phyloP scores from a whole-genome alignment of 129 eudicot genomes.

The Solidago caesia region DNA sequence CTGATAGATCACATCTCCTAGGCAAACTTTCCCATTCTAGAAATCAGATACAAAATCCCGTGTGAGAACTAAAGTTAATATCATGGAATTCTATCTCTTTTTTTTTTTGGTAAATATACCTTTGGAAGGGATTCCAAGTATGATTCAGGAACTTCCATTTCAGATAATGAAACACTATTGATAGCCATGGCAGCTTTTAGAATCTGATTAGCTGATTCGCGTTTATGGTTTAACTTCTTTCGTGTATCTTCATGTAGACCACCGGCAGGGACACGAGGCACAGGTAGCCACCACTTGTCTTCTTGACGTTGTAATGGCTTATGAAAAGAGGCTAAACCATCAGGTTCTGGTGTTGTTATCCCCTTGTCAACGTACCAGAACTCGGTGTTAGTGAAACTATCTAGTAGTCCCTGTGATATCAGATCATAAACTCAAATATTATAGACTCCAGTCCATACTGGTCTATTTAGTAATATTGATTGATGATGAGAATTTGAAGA shows the following conservation, averaged over 20 bases:
- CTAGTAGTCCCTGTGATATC: constrained; percentile 68
- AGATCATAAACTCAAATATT: neutral
- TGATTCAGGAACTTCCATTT: constrained; percentile 96
- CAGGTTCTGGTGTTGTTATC: constrained; percentile 59
- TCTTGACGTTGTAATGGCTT: constrained; percentile 79
- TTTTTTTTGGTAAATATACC: constrained; percentile 43
- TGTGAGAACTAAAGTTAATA: constrained; percentile 10
- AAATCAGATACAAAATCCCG: neutral
- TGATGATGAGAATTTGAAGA: neutral
- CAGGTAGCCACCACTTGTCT: constrained; percentile 99
- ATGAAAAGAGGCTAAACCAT: constrained; percentile 65
- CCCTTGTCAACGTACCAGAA: constrained; percentile 99
- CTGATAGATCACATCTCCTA: constrained; percentile 91
- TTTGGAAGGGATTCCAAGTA: constrained; percentile 87
- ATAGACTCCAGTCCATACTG: neutral
- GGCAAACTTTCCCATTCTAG: constrained; percentile 83
- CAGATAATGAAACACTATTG: constrained; percentile 67
- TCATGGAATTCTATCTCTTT: too few relatives aligned
- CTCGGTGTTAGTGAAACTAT: constrained; percentile 74
- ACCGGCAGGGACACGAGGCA: constrained; percentile 91
- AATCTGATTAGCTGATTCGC: constrained; percentile 86
- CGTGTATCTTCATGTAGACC: constrained; percentile 72
- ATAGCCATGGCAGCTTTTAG: constrained; percentile 90
- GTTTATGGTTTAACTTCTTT: constrained; percentile 62
- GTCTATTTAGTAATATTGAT: neutral